Conservation (phyloP, 2,329 filamentous ascomycete genomes). For the Cercospora canescens region DNA sequence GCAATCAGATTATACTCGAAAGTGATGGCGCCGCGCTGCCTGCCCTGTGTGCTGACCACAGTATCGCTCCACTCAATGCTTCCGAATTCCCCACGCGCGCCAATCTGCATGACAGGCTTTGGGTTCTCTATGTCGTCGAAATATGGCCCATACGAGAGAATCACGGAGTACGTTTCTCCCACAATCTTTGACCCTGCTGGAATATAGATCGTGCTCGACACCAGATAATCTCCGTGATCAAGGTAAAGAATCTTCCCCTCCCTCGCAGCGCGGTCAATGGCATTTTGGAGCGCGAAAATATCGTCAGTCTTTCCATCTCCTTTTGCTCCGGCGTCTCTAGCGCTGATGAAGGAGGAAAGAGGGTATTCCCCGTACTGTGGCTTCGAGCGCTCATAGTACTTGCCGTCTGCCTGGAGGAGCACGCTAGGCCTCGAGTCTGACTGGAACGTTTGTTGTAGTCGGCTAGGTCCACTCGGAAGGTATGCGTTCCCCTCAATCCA, state of each 20-base stretch:
- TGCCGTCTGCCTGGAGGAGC: constrained; percentile 66
- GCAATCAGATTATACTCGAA: constrained; percentile 86
- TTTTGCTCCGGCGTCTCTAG: constrained; percentile 77
- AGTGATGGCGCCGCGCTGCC: constrained; percentile 83
- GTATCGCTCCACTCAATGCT: constrained; percentile 85
- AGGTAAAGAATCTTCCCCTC: constrained; percentile 65
- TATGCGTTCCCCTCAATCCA: constrained; percentile 49
- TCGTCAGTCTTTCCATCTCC: constrained; percentile 89
- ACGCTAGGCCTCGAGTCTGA: constrained; percentile 45
- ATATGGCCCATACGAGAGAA: constrained; percentile 74
- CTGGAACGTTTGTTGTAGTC: constrained; percentile 45
- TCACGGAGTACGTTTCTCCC: constrained; percentile 87
- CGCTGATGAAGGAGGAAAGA: constrained; percentile 73
- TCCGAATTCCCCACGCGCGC: constrained; percentile 73
- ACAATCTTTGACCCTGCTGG: constrained; percentile 72
- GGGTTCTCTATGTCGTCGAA: constrained; percentile 78
- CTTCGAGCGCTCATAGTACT: constrained; percentile 80
- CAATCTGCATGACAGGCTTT: constrained; percentile 82
- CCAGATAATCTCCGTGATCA: constrained; percentile 63
- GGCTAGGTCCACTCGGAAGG: constrained; percentile 44
- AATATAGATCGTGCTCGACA: constrained; percentile 61
- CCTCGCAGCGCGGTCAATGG: too few species aligned
- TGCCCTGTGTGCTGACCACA: constrained; percentile 79
- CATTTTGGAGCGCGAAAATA: too few species aligned
- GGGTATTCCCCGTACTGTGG: constrained; percentile 77